Evolutionary conservation across 495 filamentous ascomycete species (phyloP), one percentile per base, ranked within the genome.

Genomic region (Podospora conica): DNA sequence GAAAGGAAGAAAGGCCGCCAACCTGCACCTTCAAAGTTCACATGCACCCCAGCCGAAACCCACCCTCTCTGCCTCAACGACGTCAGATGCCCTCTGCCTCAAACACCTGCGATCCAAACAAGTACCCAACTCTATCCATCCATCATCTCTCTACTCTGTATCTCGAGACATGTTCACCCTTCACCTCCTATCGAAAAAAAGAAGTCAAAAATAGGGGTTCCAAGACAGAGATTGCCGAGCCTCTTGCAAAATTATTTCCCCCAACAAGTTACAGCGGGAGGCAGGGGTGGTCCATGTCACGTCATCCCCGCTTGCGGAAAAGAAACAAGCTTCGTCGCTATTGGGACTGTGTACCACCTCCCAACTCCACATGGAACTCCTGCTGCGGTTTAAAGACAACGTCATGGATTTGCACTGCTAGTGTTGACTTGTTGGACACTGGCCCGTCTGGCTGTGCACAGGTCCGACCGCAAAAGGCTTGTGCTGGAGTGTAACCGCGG

Each of bases 281-380:
- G 18, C 61, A 21, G 53, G 18, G 33, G 64, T 48, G 40, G 18
- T n/a, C 40, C 40, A 48, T 48, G 64, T 69, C 68, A 69, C 68
- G 68, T 69, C 61, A 63, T 63, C 61, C 61, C 61, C 29, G 61
- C 21, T 25, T n/a, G n/a, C n/a, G n/a, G n/a, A n/a, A n/a, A 59
- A 29, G 25, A 59, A 7, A 24, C 20, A 20, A 56, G 7, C 20
- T 56, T 56, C 10, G 27, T 18, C 29, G 57, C 57, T 25, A 48
- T 48, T 48, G 5, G 7, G 18, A 48, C 40, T n/a, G 40, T 48
- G 40, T n/a, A 48, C 40, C 33, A n/a, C n/a, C n/a, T n/a, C n/a
- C n/a, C n/a, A n/a, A n/a, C n/a, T n/a, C n/a, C n/a, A n/a, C n/a
- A n/a, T n/a, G n/a, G n/a, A n/a, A n/a, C n/a, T n/a, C n/a, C n/a